Conservation (phyloP, 164 flowering plant genomes). For the Protea cynaroides region DNA sequence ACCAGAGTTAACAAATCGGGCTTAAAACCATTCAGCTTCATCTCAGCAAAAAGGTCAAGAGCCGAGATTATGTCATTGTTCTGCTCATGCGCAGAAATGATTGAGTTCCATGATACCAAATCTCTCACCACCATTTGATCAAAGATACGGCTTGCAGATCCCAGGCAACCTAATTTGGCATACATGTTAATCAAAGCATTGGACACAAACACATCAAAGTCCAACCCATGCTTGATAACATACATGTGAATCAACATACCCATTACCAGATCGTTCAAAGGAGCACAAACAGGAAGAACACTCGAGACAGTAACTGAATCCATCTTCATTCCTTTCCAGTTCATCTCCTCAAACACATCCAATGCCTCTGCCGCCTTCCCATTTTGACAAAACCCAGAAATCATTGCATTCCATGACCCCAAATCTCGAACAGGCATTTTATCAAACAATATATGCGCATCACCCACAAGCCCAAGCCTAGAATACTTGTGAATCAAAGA, state of each 20-base stretch:
- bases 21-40: conserved; percentile 35
- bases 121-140: conserved; percentile 46
- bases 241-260: conserved; percentile 48
- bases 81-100: conserved; percentile 70
- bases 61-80: conserved; percentile 39
- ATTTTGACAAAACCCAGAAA: conserved; percentile 57
- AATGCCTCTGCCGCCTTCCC: conserved; percentile 46
- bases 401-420: conserved; percentile 70
- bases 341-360: conserved; percentile 43
- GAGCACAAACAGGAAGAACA: conserved; percentile 51
- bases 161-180: conserved; percentile 40
- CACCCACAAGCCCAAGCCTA: conserved; percentile 30
- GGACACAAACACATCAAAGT: conserved; percentile 44
- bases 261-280: conserved; percentile 21
- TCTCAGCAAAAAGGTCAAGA: conserved; percentile 28
- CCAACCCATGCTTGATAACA: conserved; percentile 51
- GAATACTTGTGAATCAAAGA: conserved; percentile 65
- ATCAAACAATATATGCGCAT: conserved; percentile 46
- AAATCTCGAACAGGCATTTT: conserved; percentile 46
- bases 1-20: conserved; percentile 59
- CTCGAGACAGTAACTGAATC: conserved; percentile 50
- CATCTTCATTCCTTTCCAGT: conserved; percentile 37
- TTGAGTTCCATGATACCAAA: conserved; percentile 63
- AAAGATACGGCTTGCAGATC: conserved; percentile 35
- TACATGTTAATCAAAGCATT: conserved; percentile 72